A percentile compares a stretch with the other conserved stretches of the same genome.
These are phyloP conservation scores for Nemania abortiva DNA, from an alignment of 2,329 filamentous ascomycete genomes.

Conservation along the genomic window DNA sequence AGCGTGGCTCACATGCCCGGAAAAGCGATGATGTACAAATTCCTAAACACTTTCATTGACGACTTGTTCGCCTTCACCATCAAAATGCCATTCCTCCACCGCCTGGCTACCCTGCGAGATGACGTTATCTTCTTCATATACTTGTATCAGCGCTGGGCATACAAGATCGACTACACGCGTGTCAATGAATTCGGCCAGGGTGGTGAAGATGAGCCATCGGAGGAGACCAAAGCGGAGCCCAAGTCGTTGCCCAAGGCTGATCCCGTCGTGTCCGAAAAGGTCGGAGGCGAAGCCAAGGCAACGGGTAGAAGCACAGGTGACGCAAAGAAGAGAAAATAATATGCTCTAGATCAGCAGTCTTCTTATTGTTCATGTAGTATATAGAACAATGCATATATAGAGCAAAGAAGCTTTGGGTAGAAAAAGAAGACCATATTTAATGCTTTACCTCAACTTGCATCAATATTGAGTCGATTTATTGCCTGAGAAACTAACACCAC, in stretches of 20 bases:
- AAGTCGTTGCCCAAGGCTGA: constrained; percentile 52
- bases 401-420: constrained; percentile 12
- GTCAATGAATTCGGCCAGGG: constrained; percentile 99
- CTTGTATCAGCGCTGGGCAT: constrained; percentile 92
- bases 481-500: not conserved
- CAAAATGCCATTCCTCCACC: constrained; percentile 97
- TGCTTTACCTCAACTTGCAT: too few relatives aligned
- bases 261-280: constrained; percentile 46
- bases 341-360: not conserved
- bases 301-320: constrained; percentile 64
- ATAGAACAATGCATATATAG: constrained; percentile 19
- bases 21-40: constrained; percentile 98
- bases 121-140: constrained; percentile 99
- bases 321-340: constrained; percentile 62
- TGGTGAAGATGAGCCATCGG: constrained; percentile 77
- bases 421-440: not conserved
- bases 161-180: constrained; percentile 89
- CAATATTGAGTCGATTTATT: not conserved
- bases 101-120: constrained; percentile 90
- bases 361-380: constrained; percentile 9
- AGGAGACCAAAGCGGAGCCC: constrained; percentile 54
- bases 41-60: constrained; percentile 98
- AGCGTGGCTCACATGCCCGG: constrained; percentile 96
- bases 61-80: constrained; percentile 99
- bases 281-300: constrained; percentile 58